Base-by-base conservation (phyloP, 176 grass and related monocot genomes). In the Phragmites australis region DNA sequence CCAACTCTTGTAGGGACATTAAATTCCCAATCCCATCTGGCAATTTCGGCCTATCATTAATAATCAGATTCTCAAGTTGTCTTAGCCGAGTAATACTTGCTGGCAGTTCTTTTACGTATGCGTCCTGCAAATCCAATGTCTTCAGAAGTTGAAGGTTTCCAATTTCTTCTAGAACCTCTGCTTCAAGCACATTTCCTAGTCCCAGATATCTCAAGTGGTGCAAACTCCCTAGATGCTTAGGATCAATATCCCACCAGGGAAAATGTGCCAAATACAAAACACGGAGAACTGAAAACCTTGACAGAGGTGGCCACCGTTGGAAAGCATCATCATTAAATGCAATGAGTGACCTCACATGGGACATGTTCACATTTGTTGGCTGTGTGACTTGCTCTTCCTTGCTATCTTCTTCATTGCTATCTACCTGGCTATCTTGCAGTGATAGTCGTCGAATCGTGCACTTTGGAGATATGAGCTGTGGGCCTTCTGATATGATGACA, bases 201-300 rank as follows among this genome's bases (percentile, higher is more conserved):
- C 4, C 18, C 16, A 65, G 32, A 40, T 65, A 65, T 4, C 32
- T 65, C 32, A 65, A 65, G 17, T 39, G 7, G 5, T 40, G 18
- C 32, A 65, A 21, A 65, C 2, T 19, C 2, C 7, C 16, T 3
- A 65, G 31, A n/a, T 40, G 31, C 18, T 40, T 65, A 0, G 8
- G 2, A 21, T 34, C 1, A 8, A 1, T 10, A 1, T 40, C 10
- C 16, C 39, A 9, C 0, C 17, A 4, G 1, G 1, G 6, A 11
- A 3, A 65, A 31, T 1, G 2, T n/a, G 9, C 2, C 61, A 65
- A 32, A 9, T 0, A 0, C 61, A 65, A 65, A 21, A 65, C 32
- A 65, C 61, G 61, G 1, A 65, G 32, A 40, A 39, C 32, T 4
- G 17, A 65, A 21, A 65, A 65, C 32, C 2, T 65, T 37, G 61